Base-by-base conservation (phyloP, 345 rosid genomes). In the Turritis glabra region DNA sequence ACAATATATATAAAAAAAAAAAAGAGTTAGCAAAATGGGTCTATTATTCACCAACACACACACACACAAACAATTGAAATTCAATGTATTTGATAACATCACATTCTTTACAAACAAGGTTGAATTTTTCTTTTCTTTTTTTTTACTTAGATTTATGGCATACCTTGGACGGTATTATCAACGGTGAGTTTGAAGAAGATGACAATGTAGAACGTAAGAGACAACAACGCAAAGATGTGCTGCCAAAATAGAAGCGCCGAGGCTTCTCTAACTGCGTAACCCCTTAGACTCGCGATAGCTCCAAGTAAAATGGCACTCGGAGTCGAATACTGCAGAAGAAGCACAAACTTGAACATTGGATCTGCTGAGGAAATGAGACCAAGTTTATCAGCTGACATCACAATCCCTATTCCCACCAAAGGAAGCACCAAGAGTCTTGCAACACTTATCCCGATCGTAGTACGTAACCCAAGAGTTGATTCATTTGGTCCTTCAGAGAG, bases 161-260 rank as follows among this genome's bases (percentile, higher is more conserved):
- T 48, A 64, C 47, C 76, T 64, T 71, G 62, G 61, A 52, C 51
- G 35, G 23, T 38, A 27, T n/a, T 48, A 47, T 69, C 79, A 64
- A 48, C 68, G 5, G 88, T 82, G 46, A 94, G 72, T 64, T 83
- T 90, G 67, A 91, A 86, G 86, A 89, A 91, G 77, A 90, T 43
- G 38, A 87, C 76, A 26, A 92, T 80, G 57, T 87, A 95, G 29
- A 90, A 58, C 7, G 99, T 86, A 50, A 95, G 84, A 46, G 99
- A 87, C 69, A 90, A 77, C 7, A 95, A 82, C 1, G 99, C 99
- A 50, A 86, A 75, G 13, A 88, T 67, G 56, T 92, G 96, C 73
- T 95, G 97, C 99, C 99, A 95, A 82, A 95, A 95, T 44, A 92
- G 84, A 82, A 95, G 86, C 7, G 96, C 97, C 0, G 97, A 92